These are phyloP conservation scores for Suaeda aralocaspica DNA, from an alignment of 148 eudicot genomes.

Conservation along the genomic window DNA sequence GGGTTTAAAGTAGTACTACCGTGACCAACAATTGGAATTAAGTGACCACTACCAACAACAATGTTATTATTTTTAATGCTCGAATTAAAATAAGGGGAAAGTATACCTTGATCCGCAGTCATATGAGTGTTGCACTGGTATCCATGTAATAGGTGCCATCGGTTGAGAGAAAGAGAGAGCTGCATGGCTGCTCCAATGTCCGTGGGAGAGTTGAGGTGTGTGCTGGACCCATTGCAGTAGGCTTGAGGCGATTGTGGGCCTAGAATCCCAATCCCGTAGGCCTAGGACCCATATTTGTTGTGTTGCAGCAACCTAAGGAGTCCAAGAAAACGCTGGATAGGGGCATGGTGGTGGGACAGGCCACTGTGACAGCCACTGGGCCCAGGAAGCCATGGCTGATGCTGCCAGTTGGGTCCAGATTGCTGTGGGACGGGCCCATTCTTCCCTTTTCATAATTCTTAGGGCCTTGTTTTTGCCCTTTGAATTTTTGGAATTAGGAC, in stretches of 20 bases:
- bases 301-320: background rate
- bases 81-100: background rate
- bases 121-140: background rate
- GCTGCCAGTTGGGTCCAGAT: too few relatives aligned
- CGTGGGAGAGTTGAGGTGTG: background rate
- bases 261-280: background rate
- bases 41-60: background rate
- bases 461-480: too few relatives aligned
- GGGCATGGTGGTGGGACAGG: background rate
- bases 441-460: too few relatives aligned
- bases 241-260: background rate
- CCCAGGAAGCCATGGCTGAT: background rate
- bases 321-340: background rate
- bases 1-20: too few relatives aligned
- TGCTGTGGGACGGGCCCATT: too few relatives aligned
- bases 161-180: too few relatives aligned
- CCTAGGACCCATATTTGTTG: too few relatives aligned
- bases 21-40: too few relatives aligned
- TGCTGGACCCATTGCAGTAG: background rate
- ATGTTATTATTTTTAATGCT: background rate
- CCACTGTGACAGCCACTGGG: too few relatives aligned
- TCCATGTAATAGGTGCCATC: background rate
- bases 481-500: too few relatives aligned
- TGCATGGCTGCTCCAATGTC: background rate
- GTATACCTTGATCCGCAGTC: slow-evolving; percentile 1